Percentiles rank a stretch among this genome's conserved stretches.
Evolutionary conservation across 768 basidiomycete species (phyloP).

Genomic region (Tylopilus vinaceipallidus): DNA sequence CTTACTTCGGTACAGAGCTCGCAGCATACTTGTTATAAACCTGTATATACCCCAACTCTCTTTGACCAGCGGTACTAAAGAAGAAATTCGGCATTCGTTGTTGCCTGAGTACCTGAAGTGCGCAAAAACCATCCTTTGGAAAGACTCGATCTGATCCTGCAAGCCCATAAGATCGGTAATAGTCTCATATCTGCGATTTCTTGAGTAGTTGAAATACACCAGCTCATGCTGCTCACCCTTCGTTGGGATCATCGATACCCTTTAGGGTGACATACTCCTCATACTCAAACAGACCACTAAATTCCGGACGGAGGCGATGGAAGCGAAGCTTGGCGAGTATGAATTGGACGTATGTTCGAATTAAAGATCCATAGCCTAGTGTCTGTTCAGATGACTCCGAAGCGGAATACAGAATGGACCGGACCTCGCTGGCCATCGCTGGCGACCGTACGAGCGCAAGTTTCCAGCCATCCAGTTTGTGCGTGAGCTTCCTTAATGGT

Average conservation of each 20-base stretch:
- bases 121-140: constrained; percentile 96
- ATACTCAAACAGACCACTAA: constrained; percentile 98
- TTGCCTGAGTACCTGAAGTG: constrained; percentile 89
- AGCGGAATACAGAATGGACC: constrained; percentile 1
- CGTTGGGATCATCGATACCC: constrained; percentile 97
- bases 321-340: constrained; percentile 94
- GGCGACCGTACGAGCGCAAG: constrained; percentile 88
- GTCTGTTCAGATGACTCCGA: constrained; percentile 5
- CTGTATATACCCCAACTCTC: constrained; percentile 99
- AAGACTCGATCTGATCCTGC: constrained; percentile 98
- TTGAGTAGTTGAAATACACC: constrained; percentile 10
- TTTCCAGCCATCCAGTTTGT: constrained; percentile 97
- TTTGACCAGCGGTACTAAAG: constrained; percentile 95
- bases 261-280: constrained; percentile 98
- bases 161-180: constrained; percentile 96
- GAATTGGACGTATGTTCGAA: constrained; percentile 95
- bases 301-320: constrained; percentile 93
- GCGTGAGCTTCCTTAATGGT: constrained; percentile 95
- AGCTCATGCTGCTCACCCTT: constrained; percentile 65
- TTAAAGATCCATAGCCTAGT: constrained; percentile 87
- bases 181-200: constrained; percentile 78
- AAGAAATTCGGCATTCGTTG: constrained; percentile 96
- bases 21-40: constrained; percentile 98
- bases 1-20: constrained; percentile 92
- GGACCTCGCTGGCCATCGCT: constrained; percentile 74